A percentile compares a stretch with the other conserved stretches of the same genome.
phyloP scores from a whole-genome alignment of 2,329 filamentous ascomycete species.

The Sclerotinia subarctica region DNA sequence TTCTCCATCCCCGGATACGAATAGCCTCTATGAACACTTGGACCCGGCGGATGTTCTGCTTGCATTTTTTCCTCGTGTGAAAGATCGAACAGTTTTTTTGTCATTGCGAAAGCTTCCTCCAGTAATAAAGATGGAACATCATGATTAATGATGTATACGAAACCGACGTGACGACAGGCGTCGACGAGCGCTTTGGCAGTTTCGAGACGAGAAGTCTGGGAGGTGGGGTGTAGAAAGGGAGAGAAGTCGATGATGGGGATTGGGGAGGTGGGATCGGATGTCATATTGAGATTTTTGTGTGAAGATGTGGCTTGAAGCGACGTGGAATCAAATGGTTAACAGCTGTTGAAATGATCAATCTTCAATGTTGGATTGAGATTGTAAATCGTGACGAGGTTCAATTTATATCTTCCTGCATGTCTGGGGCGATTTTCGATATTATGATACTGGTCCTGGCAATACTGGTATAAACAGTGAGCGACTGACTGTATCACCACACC shows the following conservation, averaged over 20 bases:
- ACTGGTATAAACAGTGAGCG: background rate
- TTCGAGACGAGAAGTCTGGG: constrained; percentile 33
- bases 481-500: background rate
- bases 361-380: no score
- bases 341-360: no score
- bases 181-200: constrained; percentile 43
- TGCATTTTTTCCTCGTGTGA: constrained; percentile 46
- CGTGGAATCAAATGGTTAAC: background rate
- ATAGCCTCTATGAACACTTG: constrained; percentile 52
- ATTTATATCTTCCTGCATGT: background rate
- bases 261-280: background rate
- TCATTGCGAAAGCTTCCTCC: constrained; percentile 45
- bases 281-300: background rate
- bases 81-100: constrained; percentile 45
- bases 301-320: background rate
- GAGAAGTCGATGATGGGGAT: constrained; percentile 34
- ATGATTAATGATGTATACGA: constrained; percentile 49
- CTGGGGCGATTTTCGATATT: background rate
- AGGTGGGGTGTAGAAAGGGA: constrained; percentile 23
- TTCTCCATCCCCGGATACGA: constrained; percentile 54
- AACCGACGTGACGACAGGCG: constrained; percentile 46
- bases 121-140: constrained; percentile 42
- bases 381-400: background rate
- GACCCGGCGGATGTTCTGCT: constrained; percentile 49
- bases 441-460: background rate